phyloP scores from a whole-genome alignment of 83 land plant genomes.

The Isoetes engelmannii region DNA sequence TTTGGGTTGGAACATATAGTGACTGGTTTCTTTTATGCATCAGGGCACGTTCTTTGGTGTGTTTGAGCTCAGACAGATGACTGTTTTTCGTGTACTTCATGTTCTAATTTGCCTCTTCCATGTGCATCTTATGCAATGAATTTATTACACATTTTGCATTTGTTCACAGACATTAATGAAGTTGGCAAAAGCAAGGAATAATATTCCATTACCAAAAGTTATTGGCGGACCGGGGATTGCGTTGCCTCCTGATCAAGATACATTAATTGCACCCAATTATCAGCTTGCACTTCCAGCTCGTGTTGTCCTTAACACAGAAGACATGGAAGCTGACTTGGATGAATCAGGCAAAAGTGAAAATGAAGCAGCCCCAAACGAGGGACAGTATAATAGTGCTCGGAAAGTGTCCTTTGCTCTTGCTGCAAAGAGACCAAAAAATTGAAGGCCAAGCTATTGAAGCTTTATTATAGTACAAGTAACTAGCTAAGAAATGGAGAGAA shows the following conservation, averaged over 20 bases:
- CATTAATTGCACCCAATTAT: slow-evolving; percentile 71
- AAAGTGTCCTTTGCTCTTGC: slow-evolving; percentile 12
- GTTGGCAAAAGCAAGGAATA: slow-evolving; percentile 73
- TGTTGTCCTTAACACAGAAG: slow-evolving; percentile 34
- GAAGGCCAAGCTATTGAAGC: background rate
- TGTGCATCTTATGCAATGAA: background rate
- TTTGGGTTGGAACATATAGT: background rate
- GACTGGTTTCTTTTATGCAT: background rate
- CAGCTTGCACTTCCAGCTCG: slow-evolving; percentile 72
- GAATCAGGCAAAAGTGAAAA: slow-evolving; percentile 11
- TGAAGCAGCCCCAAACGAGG: background rate
- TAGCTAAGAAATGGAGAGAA: too few species aligned
- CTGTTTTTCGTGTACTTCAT: background rate
- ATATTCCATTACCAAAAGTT: slow-evolving; percentile 69
- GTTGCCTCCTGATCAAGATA: slow-evolving; percentile 87
- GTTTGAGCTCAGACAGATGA: background rate
- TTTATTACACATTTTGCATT: background rate
- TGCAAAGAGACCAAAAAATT: slow-evolving; percentile 12
- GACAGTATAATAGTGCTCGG: slow-evolving; percentile 1
- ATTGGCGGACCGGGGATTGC: slow-evolving; percentile 75
- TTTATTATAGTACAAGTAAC: too few species aligned
- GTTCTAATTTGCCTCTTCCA: background rate
- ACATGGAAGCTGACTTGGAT: slow-evolving; percentile 57
- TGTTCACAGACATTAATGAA: slow-evolving; percentile 63
- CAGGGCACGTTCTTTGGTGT: background rate